Base-by-base conservation (phyloP, 169 alveolate species). In the Theileria orientalis region DNA sequence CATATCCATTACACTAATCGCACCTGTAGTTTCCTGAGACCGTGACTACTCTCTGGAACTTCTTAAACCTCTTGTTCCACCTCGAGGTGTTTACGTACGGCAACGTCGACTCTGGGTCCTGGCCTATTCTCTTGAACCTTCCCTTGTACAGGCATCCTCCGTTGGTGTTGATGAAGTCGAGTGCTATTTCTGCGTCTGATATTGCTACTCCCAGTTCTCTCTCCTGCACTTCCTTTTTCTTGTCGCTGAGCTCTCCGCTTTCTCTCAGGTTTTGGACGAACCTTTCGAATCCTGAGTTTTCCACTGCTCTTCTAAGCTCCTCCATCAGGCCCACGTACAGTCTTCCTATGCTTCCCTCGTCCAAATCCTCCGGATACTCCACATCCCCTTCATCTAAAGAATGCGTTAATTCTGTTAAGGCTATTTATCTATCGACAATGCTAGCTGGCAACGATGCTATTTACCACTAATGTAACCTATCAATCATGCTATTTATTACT, bases 71-170 rank as follows among this genome's bases (percentile, higher is more conserved):
- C 23, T 69, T 76, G 73, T 76, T 76, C 86, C 86, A 76, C 47
- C 86, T 29, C 37, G 62, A 7, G 11, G 70, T 14, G 61, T 76
- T 76, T 14, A 76, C 60, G 56, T 76, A 76, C 7, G 86, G 86
- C 11, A 76, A 25, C 37, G 7, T 59, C 0, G 29, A 29, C 1
- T 68, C 78, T 14, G 86, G 54, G 23, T 76, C 86, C 40, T 44
- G 78, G 1, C 66, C 33, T 3, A 60, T 29, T 30, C 63, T 30
- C 46, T 68, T 37, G 49, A 42, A 76, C 9, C 86, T 44, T 9
- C 86, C 86, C 25, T 72, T 74, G 51, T 76, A 76, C 44, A 76
- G 30, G 37, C 86, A 76, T 1, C 86, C 86, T 44, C 86, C 86
- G 66, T 76, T 64, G 1, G 78, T 76, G 13, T 44, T 37, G 11